A percentile compares a stretch with the other conserved stretches of the same genome.
Conservation (phyloP, 495 filamentous ascomycete species). For the Tricharina praecox region DNA sequence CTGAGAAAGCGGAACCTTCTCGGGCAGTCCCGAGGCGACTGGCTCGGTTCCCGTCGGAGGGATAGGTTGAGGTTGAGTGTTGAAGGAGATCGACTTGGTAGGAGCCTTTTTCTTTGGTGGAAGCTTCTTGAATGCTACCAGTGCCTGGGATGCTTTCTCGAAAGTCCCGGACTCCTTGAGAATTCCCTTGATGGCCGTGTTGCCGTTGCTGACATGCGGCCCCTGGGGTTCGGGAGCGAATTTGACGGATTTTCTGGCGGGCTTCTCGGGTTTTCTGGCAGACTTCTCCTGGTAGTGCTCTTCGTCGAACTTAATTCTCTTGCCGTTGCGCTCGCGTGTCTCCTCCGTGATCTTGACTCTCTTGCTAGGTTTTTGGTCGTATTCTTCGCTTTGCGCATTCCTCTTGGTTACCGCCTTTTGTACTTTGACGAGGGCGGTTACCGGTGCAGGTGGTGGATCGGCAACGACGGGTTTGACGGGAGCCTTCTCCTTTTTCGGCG, state of each 20-base stretch:
- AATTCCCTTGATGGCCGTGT: slow-evolving; percentile 4
- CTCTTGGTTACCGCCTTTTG: background rate
- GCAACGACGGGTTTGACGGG: background rate
- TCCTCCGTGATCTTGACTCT: too few relatives aligned
- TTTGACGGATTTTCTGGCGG: slow-evolving; percentile 3
- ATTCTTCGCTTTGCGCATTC: background rate
- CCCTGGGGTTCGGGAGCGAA: slow-evolving; percentile 1
- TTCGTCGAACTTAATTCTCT: too few relatives aligned
- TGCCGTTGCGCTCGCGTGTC: too few relatives aligned
- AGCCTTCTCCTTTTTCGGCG: background rate
- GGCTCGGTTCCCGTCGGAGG: background rate
- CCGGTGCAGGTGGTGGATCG: background rate
- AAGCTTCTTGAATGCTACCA: background rate
- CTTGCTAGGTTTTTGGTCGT: background rate
- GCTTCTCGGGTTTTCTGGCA: background rate
- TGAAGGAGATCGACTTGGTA: background rate
- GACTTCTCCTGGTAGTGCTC: background rate
- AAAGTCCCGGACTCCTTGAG: background rate
- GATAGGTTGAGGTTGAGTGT: background rate
- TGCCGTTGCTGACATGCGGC: background rate
- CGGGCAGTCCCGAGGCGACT: background rate
- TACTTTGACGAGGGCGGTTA: background rate
- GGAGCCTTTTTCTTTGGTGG: background rate
- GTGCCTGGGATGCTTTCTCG: background rate
- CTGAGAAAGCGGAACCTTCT: too few relatives aligned